These are phyloP conservation scores for Suillus placidus DNA, from an alignment of 768 basidiomycete genomes.

Conservation along the genomic window DNA sequence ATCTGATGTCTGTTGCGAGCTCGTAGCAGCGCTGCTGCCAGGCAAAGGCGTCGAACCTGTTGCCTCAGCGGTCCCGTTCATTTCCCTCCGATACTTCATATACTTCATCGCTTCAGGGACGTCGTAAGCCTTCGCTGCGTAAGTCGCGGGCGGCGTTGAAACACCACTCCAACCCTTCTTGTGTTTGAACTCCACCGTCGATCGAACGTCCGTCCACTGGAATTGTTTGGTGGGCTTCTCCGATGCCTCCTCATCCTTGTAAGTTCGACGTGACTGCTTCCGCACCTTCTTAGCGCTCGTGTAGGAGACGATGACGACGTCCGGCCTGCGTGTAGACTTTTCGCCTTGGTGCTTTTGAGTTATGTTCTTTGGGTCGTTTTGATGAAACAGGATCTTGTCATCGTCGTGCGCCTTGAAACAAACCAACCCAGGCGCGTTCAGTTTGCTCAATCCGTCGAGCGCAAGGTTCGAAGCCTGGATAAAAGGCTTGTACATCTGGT, in stretches of 20 bases:
- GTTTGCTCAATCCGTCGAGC: not conserved
- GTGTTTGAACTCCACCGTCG: constrained; percentile 3
- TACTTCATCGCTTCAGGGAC: not conserved
- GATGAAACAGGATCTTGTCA: not conserved
- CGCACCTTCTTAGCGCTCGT: not conserved
- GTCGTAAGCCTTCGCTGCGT: not conserved
- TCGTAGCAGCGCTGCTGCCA: not conserved
- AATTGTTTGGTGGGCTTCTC: not conserved
- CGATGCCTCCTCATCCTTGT: not conserved
- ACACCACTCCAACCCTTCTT: not conserved
- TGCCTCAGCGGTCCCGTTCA: not conserved
- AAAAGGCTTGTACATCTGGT: not conserved
- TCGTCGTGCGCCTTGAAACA: not conserved
- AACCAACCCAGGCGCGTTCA: not conserved
- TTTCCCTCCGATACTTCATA: not conserved
- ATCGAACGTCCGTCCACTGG: not conserved
- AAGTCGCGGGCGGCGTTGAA: not conserved
- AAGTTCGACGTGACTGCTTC: not conserved
- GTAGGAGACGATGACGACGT: not conserved
- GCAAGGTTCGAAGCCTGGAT: not conserved
- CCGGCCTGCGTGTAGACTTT: not conserved
- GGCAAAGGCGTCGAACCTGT: not conserved
- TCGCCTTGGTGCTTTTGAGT: not conserved
- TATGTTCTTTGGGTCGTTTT: not conserved
- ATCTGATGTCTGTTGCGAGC: not conserved